A percentile compares a stretch with the other conserved stretches of the same genome.
Conservation (phyloP, 2,329 filamentous ascomycete genomes). For the Leptographium lundbergii region DNA sequence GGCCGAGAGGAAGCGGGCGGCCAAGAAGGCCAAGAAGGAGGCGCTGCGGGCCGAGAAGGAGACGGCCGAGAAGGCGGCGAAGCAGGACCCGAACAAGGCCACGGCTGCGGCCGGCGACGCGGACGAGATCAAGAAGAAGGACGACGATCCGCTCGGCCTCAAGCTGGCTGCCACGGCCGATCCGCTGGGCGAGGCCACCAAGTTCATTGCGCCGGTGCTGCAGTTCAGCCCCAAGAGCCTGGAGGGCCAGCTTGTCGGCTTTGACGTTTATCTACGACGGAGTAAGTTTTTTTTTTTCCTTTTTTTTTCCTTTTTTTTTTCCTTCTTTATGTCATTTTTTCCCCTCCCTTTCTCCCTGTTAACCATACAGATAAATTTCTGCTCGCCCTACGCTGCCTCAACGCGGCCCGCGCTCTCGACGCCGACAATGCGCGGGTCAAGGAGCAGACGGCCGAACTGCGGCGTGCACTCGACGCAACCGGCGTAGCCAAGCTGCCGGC, state of each 20-base stretch:
- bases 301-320: conserved; percentile 7
- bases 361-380: conserved; percentile 62
- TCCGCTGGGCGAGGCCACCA: conserved; percentile 75
- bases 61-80: conserved; percentile 64
- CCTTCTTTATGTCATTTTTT: not conserved
- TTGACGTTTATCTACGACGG: conserved; percentile 77
- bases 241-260: conserved; percentile 72
- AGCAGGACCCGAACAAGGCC: conserved; percentile 73
- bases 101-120: conserved; percentile 42
- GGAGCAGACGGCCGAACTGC: conserved; percentile 60
- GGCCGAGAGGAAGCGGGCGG: conserved; percentile 69
- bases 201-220: conserved; percentile 70
- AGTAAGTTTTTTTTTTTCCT: conserved; percentile 41
- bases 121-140: conserved; percentile 66
- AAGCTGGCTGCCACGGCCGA: conserved; percentile 71
- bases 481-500: conserved; percentile 43
- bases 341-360: not conserved
- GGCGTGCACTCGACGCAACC: conserved; percentile 43
- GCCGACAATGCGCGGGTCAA: conserved; percentile 59
- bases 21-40: conserved; percentile 70
- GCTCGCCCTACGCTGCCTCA: conserved; percentile 75
- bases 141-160: conserved; percentile 74
- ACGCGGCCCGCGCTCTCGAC: conserved; percentile 58
- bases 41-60: conserved; percentile 61
- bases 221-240: conserved; percentile 72